Evolutionary conservation across 208 protist genomes (phyloP).

Genomic region (Phytomonas serpens): DNA sequence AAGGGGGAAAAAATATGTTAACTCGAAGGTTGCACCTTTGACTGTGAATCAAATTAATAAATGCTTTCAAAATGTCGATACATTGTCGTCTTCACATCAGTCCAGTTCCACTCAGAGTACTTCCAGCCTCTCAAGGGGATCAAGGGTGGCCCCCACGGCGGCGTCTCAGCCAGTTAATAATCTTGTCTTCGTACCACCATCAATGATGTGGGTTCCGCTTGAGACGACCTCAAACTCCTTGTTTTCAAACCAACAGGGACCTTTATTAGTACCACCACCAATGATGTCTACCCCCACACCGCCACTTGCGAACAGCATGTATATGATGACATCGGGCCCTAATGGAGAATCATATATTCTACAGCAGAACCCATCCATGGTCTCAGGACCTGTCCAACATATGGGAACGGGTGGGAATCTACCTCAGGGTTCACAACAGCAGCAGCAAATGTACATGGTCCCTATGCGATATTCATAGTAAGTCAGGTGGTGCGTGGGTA

Average conservation of each 20-base stretch:
- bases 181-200: not conserved
- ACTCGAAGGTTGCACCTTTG: not conserved
- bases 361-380: slow-evolving; percentile 8
- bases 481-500: not conserved
- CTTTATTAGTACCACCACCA: slow-evolving; percentile 1
- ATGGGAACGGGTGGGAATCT: not conserved
- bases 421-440: not conserved
- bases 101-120: not conserved
- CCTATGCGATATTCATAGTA: slow-evolving; percentile 16
- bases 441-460: slow-evolving; percentile 28
- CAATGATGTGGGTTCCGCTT: not conserved
- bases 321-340: slow-evolving; percentile 27
- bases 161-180: not conserved
- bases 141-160: not conserved
- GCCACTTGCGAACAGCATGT: slow-evolving; percentile 15
- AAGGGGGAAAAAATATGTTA: not conserved
- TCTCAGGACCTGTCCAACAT: slow-evolving; percentile 1
- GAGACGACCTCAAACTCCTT: not conserved
- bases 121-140: not conserved
- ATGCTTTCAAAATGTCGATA: not conserved
- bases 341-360: slow-evolving; percentile 30
- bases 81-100: not conserved
- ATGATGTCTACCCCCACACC: slow-evolving; percentile 12
- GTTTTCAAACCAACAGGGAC: not conserved
- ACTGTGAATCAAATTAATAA: not conserved